phyloP scores from a whole-genome alignment of 2,329 filamentous ascomycete species.

The Trichoderma polysporum region DNA sequence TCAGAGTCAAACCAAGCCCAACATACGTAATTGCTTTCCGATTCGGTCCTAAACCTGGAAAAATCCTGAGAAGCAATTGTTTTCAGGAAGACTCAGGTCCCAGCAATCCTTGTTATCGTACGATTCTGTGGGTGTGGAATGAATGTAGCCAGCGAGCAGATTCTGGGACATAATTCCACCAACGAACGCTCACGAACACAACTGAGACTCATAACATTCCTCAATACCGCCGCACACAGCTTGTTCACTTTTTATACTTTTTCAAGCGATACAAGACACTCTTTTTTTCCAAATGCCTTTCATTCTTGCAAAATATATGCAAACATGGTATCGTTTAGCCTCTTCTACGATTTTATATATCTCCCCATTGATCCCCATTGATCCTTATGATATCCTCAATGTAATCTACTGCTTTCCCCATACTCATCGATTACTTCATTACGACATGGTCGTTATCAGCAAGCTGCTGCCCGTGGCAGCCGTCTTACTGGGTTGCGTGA shows the following conservation, averaged over 20 bases:
- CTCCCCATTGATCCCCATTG: neutral
- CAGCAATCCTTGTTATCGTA: neutral
- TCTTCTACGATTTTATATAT: neutral
- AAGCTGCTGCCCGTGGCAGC: neutral
- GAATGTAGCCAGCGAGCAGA: neutral
- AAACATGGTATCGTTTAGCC: too few relatives aligned
- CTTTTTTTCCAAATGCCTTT: neutral
- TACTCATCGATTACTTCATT: neutral
- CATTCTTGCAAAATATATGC: neutral
- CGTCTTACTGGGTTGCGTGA: neutral
- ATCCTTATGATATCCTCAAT: neutral
- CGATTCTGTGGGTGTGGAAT: neutral
- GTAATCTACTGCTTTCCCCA: neutral
- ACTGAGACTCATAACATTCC: neutral
- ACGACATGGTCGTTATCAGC: neutral
- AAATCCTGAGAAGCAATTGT: neutral
- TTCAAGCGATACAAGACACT: neutral
- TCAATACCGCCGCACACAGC: neutral
- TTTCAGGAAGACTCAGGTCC: neutral
- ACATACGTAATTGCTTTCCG: neutral
- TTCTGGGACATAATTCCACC: neutral
- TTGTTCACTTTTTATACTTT: neutral
- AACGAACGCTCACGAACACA: neutral
- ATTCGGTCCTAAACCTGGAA: neutral
- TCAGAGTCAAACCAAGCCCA: neutral